phyloP scores from a whole-genome alignment of 805 yeast genomes.

The Saccharomyces kudriavzevii region DNA sequence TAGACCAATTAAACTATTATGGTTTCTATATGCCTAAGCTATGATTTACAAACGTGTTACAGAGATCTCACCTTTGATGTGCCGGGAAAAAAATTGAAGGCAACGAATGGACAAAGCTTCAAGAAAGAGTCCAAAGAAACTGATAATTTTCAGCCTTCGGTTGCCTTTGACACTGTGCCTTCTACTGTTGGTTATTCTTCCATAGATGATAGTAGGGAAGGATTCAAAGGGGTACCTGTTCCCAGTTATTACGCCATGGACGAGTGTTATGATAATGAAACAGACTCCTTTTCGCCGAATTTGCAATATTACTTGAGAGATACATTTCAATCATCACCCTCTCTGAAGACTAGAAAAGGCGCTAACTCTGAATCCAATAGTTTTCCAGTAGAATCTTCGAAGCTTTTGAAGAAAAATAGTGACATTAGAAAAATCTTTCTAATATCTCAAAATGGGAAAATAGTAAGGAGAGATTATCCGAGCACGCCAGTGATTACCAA shows the following conservation, averaged over 20 bases:
- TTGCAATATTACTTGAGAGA: conserved; percentile 7
- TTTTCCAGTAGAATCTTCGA: not conserved
- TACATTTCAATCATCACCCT: conserved; percentile 3
- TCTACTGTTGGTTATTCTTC: conserved; percentile 12
- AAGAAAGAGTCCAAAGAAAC: not conserved
- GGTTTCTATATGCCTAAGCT: not conserved
- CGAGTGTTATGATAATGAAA: conserved; percentile 19
- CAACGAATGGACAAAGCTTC: not conserved
- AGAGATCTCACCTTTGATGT: not conserved
- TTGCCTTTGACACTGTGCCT: conserved; percentile 32
- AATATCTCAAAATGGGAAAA: conserved; percentile 25
- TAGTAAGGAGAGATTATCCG: conserved; percentile 31
- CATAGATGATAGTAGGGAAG: conserved; percentile 12
- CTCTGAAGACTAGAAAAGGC: not conserved
- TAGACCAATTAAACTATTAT: not conserved
- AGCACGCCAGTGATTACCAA: conserved; percentile 26
- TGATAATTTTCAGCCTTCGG: conserved; percentile 14
- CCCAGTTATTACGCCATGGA: conserved; percentile 16
- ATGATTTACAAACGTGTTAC: not conserved
- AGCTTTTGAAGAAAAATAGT: not conserved
- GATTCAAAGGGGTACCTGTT: conserved; percentile 14
- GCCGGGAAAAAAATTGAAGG: not conserved
- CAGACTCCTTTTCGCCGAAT: conserved; percentile 2
- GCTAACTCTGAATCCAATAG: not conserved
- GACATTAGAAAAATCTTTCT: conserved; percentile 12